Evolutionary conservation across 306 rosid species (phyloP), one percentile per base, ranked within the genome.

Genomic region (Lathyrus oleraceus): DNA sequence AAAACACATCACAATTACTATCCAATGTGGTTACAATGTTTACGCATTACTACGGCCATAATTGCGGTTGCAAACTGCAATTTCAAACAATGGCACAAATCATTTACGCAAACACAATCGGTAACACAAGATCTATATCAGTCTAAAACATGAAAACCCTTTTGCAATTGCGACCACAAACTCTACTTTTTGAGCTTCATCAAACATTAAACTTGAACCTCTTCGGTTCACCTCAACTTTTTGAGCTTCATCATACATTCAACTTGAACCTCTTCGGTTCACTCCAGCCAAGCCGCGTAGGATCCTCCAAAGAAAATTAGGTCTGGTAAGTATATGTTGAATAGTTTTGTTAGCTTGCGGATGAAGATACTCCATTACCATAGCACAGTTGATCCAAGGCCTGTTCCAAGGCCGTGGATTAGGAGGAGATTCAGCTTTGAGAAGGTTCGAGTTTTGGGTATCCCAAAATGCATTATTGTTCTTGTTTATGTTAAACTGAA

Each of bases 251-350:
- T 81, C 72, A 92, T 64, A 76, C 98, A 88, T 83, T 88, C 83
- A 14, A 96, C 96, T 68, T 92, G 98, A 75, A 92, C 88, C 36
- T 59, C 36, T 43, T 90, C 98, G 9, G 74, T 61, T 39, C 96
- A 75, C 15, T 92, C 96, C 1, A 85, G 83, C 1, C 84, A 81
- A 47, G 83, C 64, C 11, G 98, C 79, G 81, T 63, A 76, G 7
- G 96, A 92, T 4, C 70, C 91, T 10, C 96, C 96, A 65, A 90
- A 90, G 85, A 92, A 92, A 10, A 90, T 57, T 2, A 92, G 89
- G 86, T 92, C 96, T 1, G 98, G 96, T 9, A 92, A 87, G 83
- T 86, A 92, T 5, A 90, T 80, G 76, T 89, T 92, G 85, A 81
- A 92, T 52, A 47, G 13, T 0, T 87, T 79, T 5, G 78, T 69